Percentiles rank a stretch among this genome's conserved stretches.
Conservation (phyloP, 2,329 filamentous ascomycete species). For the Periconia sp. region DNA sequence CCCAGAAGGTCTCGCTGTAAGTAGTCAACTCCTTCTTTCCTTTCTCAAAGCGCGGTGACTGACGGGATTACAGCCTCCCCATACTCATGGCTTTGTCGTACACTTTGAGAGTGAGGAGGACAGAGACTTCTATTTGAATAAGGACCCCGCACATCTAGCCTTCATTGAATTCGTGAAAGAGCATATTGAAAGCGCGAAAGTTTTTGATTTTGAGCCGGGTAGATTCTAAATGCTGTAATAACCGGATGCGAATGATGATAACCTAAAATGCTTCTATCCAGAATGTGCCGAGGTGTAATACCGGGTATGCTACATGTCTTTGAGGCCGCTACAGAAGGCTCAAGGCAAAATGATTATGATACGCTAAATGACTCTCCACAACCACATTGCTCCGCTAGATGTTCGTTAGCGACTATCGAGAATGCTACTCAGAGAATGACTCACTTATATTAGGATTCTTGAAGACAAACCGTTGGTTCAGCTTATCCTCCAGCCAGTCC, state of each 20-base stretch:
- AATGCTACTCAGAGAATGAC: conserved; percentile 47
- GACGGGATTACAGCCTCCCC: conserved; percentile 54
- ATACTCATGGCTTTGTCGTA: conserved; percentile 72
- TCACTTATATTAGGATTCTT: conserved; percentile 97
- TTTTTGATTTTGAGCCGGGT: conserved; percentile 66
- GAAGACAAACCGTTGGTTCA: conserved; percentile 92
- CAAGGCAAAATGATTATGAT: conserved; percentile 36
- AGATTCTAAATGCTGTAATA: conserved; percentile 47
- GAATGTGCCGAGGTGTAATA: conserved; percentile 23
- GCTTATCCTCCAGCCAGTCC: conserved; percentile 97
- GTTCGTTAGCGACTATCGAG: conserved; percentile 26
- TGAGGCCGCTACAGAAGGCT: conserved; percentile 23
- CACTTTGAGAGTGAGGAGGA: conserved; percentile 70
- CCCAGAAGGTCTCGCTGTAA: conserved; percentile 65
- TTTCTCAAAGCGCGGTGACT: background rate
- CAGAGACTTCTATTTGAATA: conserved; percentile 69
- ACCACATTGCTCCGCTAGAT: conserved; percentile 89
- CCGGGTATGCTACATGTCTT: conserved; percentile 37
- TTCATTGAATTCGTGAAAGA: conserved; percentile 62
- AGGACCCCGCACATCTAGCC: conserved; percentile 67
- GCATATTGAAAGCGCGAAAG: conserved; percentile 60
- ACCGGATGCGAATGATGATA: background rate
- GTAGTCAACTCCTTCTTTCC: conserved; percentile 9
- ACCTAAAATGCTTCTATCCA: background rate
- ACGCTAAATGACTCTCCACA: conserved; percentile 92